Evolutionary conservation across 2,329 filamentous ascomycete species (phyloP).

Genomic region (Aspergillus sergii): DNA sequence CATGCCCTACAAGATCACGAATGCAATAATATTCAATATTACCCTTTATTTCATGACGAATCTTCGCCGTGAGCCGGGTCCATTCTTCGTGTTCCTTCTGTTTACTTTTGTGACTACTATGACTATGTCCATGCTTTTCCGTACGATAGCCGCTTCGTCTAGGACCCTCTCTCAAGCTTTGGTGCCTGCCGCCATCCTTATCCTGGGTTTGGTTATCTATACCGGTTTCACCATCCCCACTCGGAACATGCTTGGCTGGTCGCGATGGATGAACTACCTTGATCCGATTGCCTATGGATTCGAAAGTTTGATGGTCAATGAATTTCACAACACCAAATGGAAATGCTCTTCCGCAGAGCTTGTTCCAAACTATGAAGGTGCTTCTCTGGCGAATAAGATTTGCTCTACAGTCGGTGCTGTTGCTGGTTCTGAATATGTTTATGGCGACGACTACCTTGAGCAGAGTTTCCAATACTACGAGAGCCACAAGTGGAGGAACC

Average conservation of each 20-base stretch:
- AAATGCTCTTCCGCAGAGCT: constrained; percentile 45
- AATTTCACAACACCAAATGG: constrained; percentile 69
- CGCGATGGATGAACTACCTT: constrained; percentile 76
- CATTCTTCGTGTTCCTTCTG: constrained; percentile 83
- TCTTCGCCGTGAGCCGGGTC: constrained; percentile 68
- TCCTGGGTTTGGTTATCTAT: constrained; percentile 44
- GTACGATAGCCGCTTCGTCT: constrained; percentile 72
- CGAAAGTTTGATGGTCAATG: constrained; percentile 79
- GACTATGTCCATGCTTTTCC: constrained; percentile 81
- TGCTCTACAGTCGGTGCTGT: constrained; percentile 62
- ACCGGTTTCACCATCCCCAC: constrained; percentile 46
- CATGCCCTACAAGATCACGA: constrained; percentile 73
- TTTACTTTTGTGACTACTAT: constrained; percentile 72
- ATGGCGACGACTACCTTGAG: constrained; percentile 57
- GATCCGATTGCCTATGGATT: constrained; percentile 78
- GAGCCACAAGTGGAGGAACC: constrained; percentile 66
- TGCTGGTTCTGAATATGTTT: constrained; percentile 56
- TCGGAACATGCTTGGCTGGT: constrained; percentile 72
- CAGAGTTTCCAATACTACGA: constrained; percentile 60
- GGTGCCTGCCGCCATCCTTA: constrained; percentile 53
- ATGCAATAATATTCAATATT: constrained; percentile 73
- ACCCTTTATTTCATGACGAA: constrained; percentile 84
- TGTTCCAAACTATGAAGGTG: constrained; percentile 37
- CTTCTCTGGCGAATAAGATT: constrained; percentile 42
- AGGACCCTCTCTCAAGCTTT: constrained; percentile 62